Conservation (phyloP, 2,329 filamentous ascomycete genomes). For the Colletotrichum musicola region DNA sequence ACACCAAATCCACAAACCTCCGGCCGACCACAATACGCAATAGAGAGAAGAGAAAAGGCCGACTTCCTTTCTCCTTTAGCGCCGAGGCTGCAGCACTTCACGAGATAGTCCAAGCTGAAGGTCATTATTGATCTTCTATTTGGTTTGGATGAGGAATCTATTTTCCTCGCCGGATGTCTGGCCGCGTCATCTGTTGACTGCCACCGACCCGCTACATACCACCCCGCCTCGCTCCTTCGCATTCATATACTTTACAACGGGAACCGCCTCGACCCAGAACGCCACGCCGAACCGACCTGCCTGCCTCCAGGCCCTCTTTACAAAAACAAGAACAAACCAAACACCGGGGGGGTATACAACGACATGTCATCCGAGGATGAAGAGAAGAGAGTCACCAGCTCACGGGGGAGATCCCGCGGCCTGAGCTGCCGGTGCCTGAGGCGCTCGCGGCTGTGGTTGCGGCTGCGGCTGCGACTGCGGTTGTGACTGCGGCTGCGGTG, state of each 20-base stretch:
- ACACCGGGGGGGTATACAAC: slow-evolving; percentile 39
- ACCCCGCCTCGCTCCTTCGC: slow-evolving; percentile 20
- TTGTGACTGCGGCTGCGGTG: slow-evolving; percentile 38
- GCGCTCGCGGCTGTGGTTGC: slow-evolving; percentile 42
- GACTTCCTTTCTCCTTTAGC: not conserved
- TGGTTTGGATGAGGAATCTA: slow-evolving; percentile 25
- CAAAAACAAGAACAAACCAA: slow-evolving; percentile 36
- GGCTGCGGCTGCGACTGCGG: slow-evolving; percentile 44
- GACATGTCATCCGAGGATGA: slow-evolving; percentile 32
- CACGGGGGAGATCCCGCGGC: slow-evolving; percentile 19
- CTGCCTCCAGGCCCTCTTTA: slow-evolving; percentile 27
- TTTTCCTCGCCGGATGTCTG: slow-evolving; percentile 12
- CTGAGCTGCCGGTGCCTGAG: slow-evolving; percentile 28
- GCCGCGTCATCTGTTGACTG: slow-evolving; percentile 5
- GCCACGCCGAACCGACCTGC: slow-evolving; percentile 36
- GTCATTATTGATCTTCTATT: slow-evolving; percentile 33
- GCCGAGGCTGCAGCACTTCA: not conserved
- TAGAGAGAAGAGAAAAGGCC: too few relatives aligned
- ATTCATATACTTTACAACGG: slow-evolving; percentile 37
- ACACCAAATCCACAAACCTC: not conserved
- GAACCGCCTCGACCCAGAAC: slow-evolving; percentile 28
- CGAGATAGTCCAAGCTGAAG: not conserved
- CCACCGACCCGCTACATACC: slow-evolving; percentile 2
- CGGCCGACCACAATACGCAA: not conserved
- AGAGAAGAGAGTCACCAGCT: slow-evolving; percentile 26